Percentiles rank a stretch among this genome's conserved stretches.
Conservation (phyloP, 2,329 filamentous ascomycete species). For the Raffaelea arxii region DNA sequence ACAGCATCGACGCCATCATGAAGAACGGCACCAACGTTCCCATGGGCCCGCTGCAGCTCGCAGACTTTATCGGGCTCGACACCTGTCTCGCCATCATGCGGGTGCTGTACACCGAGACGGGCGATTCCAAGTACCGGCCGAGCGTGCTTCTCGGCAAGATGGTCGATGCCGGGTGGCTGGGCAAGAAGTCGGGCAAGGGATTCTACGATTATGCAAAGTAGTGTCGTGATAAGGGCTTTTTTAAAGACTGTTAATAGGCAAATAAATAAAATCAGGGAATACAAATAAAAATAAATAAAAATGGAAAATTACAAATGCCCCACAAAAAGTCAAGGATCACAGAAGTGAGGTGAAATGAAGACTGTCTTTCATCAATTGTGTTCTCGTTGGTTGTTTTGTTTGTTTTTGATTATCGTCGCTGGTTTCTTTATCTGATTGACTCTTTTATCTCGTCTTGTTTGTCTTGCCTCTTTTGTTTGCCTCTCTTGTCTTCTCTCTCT, state of each 20-base stretch:
- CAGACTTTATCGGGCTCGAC: conserved; percentile 95
- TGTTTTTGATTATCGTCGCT: no score
- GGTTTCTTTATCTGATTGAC: no score
- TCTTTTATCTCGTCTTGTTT: no score
- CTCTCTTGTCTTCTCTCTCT: no score
- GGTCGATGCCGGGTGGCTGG: conserved; percentile 96
- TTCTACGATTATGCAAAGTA: conserved; percentile 72
- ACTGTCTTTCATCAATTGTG: no score
- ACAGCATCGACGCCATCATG: conserved; percentile 97
- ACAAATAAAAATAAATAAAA: background rate
- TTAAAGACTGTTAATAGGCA: no score
- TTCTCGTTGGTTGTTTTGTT: no score
- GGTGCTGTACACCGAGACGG: conserved; percentile 82
- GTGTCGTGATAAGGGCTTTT: no score
- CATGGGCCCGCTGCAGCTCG: conserved; percentile 89
- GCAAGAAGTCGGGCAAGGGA: conserved; percentile 94
- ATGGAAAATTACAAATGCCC: no score
- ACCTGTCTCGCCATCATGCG: conserved; percentile 97
- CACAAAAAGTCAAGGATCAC: no score
- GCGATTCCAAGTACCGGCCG: conserved; percentile 91
- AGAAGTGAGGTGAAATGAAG: no score
- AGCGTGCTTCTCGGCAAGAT: conserved; percentile 83
- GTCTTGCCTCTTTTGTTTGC: no score
- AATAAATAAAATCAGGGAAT: background rate
- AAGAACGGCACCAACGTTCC: conserved; percentile 98